These are phyloP conservation scores for Penicillium sp. DNA, from an alignment of 2,329 filamentous ascomycete species.

Conservation along the genomic window DNA sequence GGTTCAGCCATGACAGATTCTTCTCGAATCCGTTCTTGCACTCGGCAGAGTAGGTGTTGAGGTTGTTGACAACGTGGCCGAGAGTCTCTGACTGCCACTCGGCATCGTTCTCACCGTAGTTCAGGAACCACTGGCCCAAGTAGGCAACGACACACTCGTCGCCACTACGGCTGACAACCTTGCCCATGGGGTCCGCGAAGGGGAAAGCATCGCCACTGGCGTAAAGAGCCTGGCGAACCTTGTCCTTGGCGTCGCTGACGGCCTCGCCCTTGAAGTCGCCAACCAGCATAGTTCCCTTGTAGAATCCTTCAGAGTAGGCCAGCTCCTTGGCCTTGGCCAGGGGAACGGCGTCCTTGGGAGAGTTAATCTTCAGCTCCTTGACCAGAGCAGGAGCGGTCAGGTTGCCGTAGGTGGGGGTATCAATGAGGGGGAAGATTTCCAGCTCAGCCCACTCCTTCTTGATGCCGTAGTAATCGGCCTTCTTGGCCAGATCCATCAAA, in stretches of 20 bases:
- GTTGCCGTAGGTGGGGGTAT: slow-evolving; percentile 84
- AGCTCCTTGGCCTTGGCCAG: slow-evolving; percentile 92
- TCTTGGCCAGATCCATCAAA: slow-evolving; percentile 83
- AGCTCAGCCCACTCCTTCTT: slow-evolving; percentile 94
- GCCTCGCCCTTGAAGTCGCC: slow-evolving; percentile 86
- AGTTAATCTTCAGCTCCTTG: slow-evolving; percentile 93
- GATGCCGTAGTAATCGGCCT: slow-evolving; percentile 94
- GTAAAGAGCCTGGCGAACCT: slow-evolving; percentile 77
- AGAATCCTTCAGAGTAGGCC: slow-evolving; percentile 96
- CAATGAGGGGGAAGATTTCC: slow-evolving; percentile 84
- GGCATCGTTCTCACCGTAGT: slow-evolving; percentile 82
- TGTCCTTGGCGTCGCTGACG: slow-evolving; percentile 83
- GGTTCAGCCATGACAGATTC: slow-evolving; percentile 87
- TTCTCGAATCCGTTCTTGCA: slow-evolving; percentile 79
- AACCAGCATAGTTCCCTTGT: slow-evolving; percentile 86
- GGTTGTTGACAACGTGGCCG: slow-evolving; percentile 67
- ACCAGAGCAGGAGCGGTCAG: slow-evolving; percentile 80
- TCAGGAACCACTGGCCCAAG: slow-evolving; percentile 96
- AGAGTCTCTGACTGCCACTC: slow-evolving; percentile 78
- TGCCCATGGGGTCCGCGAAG: slow-evolving; percentile 90
- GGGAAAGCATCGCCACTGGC: slow-evolving; percentile 78
- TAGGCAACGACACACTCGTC: slow-evolving; percentile 92
- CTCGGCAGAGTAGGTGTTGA: slow-evolving; percentile 80
- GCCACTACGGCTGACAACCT: slow-evolving; percentile 83
- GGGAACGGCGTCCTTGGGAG: slow-evolving; percentile 89